phyloP scores from a whole-genome alignment of 768 basidiomycete genomes.

The Coprinopsis cinerea region DNA sequence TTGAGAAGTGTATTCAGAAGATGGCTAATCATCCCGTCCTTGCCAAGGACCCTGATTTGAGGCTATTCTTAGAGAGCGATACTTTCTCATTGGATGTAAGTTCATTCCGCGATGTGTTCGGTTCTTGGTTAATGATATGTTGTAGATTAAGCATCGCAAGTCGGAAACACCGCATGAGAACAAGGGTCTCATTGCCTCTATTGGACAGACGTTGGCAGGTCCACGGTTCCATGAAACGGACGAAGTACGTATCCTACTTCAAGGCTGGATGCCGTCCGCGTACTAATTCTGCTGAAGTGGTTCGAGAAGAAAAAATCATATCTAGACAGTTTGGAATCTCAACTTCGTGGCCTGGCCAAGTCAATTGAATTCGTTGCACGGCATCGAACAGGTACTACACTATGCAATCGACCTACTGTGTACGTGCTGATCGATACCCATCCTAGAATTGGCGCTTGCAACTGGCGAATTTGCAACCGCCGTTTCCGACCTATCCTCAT shows the following conservation, averaged over 20 bases:
- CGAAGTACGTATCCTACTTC: slow-evolving; percentile 41
- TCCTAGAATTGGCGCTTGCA: slow-evolving; percentile 58
- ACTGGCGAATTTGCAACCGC: slow-evolving; percentile 79
- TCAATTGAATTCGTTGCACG: slow-evolving; percentile 83
- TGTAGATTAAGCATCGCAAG: slow-evolving; percentile 82
- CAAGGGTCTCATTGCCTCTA: slow-evolving; percentile 76
- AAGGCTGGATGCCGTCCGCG: not conserved
- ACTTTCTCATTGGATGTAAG: slow-evolving; percentile 85
- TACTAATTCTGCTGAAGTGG: slow-evolving; percentile 52
- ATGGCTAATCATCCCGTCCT: slow-evolving; percentile 90
- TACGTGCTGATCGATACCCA: not conserved
- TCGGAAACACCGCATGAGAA: slow-evolving; percentile 71
- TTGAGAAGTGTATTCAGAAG: slow-evolving; percentile 90
- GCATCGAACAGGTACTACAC: slow-evolving; percentile 57
- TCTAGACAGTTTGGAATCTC: slow-evolving; percentile 85
- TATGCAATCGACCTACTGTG: not conserved
- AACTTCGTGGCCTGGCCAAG: slow-evolving; percentile 81
- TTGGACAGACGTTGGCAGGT: slow-evolving; percentile 75
- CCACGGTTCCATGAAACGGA: slow-evolving; percentile 86
- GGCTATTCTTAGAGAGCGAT: slow-evolving; percentile 90
- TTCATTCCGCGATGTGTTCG: slow-evolving; percentile 7
- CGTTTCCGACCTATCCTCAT: slow-evolving; percentile 61
- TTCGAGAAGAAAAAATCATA: slow-evolving; percentile 84
- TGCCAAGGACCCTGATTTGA: slow-evolving; percentile 81
- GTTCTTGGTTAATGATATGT: not conserved